Evolutionary conservation across 2,329 filamentous ascomycete species (phyloP), one percentile per base, ranked within the genome.

Genomic region (Torrubiella hemipterigena): DNA sequence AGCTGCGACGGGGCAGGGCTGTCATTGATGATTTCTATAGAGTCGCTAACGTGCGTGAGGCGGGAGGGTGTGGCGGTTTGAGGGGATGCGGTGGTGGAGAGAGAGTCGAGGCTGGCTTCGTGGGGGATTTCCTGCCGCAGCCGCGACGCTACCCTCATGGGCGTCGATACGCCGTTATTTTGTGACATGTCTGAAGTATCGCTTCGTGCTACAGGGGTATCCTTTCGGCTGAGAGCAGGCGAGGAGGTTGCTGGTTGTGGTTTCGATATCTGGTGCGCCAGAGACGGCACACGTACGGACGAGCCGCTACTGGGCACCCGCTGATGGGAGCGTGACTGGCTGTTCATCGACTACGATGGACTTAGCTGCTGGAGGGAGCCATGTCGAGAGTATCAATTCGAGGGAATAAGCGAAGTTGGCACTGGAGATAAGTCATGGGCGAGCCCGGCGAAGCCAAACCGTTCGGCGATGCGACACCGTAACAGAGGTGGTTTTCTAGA

Each of bases 11-110:
- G 22, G 12, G 22, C 19, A 12, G 33, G 34, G 17, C 36, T 38
- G 18, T 19, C 34, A 17, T 16, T 23, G 15, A 29, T 20, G 17
- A 32, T 33, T 15, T 33, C 33, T 6, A 29, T 33, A 6, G 36
- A 23, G 18, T 26, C 31, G 10, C 20, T 22, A 26, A 26, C 28
- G 27, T 27, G 14, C 8, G 30, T 14, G 22, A 24, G 12, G 12
- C 22, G 22, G 6, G 22, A 24, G 12, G 22, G 22, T 14, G 22
- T 24, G 12, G 14, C 12, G 22, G 12, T 24, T n/a, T 11, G 22
- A n/a, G 22, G 22, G 12, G 22, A 24, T 5, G 12, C 22, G 6
- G 22, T 24, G 12, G 22, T 14, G 14, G 22, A 24, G 22, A 14
- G 22, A 11, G 22, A n/a, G 22, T 14, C 22, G 14, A 14, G 14